Conservation (phyloP, 2,329 filamentous ascomycete species). For the Ceratocystis destructans region DNA sequence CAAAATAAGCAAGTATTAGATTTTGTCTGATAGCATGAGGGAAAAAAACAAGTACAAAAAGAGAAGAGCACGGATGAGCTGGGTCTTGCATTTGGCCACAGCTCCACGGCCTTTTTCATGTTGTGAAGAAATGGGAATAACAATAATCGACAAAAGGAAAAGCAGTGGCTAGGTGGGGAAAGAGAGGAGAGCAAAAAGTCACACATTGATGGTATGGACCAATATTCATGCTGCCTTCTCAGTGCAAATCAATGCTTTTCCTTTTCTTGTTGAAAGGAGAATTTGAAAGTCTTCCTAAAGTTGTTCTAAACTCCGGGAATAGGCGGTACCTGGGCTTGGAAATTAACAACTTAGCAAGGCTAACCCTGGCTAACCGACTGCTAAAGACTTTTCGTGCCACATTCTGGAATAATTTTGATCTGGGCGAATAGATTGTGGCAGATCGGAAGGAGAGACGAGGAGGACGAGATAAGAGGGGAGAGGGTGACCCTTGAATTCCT, state of each 20-base stretch:
- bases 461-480: too few relatives aligned
- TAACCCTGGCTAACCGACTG: background rate
- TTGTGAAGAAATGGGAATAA: too few relatives aligned
- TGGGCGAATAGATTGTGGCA: background rate
- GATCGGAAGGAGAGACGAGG: background rate
- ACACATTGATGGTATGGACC: too few relatives aligned
- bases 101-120: background rate
- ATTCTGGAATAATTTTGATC: slow-evolving; percentile 5
- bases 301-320: too few relatives aligned
- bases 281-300: too few relatives aligned
- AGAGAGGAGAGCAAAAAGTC: too few relatives aligned
- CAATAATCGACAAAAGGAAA: too few relatives aligned
- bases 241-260: too few relatives aligned
- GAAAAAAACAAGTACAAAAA: background rate
- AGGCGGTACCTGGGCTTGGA: background rate
- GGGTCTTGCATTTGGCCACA: background rate
- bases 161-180: too few relatives aligned
- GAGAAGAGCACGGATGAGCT: background rate
- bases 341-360: background rate
- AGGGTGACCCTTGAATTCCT: too few relatives aligned
- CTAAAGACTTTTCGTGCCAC: slow-evolving; percentile 2
- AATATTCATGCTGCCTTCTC: too few relatives aligned
- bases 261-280: background rate
- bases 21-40: slow-evolving; percentile 4
- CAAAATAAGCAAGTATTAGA: background rate